Evolutionary conservation across 345 rosid genomes (phyloP).

Genomic region (Sisymbrium irio): DNA sequence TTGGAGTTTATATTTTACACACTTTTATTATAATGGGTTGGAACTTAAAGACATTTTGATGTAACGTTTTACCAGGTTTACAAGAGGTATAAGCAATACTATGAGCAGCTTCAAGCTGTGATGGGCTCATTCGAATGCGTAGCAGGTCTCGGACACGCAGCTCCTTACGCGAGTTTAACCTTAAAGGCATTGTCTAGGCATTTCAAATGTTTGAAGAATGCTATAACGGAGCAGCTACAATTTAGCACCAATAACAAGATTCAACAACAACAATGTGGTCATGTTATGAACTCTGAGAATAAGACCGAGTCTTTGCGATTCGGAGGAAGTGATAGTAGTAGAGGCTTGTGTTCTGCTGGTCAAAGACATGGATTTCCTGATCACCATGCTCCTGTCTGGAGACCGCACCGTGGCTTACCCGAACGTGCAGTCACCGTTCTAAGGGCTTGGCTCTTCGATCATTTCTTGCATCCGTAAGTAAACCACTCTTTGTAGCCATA

Average conservation of each 20-base stretch:
- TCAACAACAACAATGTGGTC: slow-evolving; percentile 34
- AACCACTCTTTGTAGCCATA: background rate
- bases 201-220: slow-evolving; percentile 69
- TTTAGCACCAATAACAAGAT: slow-evolving; percentile 42
- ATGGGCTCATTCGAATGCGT: slow-evolving; percentile 76
- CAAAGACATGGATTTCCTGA: slow-evolving; percentile 49
- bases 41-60: slow-evolving; percentile 20
- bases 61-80: slow-evolving; percentile 49
- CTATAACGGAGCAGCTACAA: slow-evolving; percentile 76
- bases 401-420: slow-evolving; percentile 87
- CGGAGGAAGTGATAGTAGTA: slow-evolving; percentile 41
- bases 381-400: slow-evolving; percentile 85
- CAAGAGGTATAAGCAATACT: slow-evolving; percentile 80
- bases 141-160: slow-evolving; percentile 80
- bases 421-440: slow-evolving; percentile 85
- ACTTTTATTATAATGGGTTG: background rate
- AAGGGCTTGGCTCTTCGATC: slow-evolving; percentile 85
- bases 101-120: slow-evolving; percentile 76
- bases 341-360: slow-evolving; percentile 37
- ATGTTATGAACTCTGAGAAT: slow-evolving; percentile 33
- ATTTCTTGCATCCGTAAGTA: slow-evolving; percentile 94
- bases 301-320: slow-evolving; percentile 49
- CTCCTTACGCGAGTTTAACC: slow-evolving; percentile 70
- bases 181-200: slow-evolving; percentile 78
- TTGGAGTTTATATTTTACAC: background rate